Percentiles rank a stretch among this genome's conserved stretches.
Evolutionary conservation across 306 rosid species (phyloP).

Genomic region (apple (Malus domestica)): ASM211411v1 NC_041797.1:72501-73000

Average conservation of each 20-base stretch:
- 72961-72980: background rate
- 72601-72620: background rate
- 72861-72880: background rate
- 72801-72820: background rate
- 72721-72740: background rate
- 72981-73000: background rate
- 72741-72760: background rate
- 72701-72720: background rate
- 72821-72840: background rate
- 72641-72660: background rate
- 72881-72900: background rate
- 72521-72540: background rate
- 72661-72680: background rate
- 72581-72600: background rate
- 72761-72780: background rate
- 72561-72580: background rate
- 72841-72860: background rate
- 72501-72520: too few relatives aligned
- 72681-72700: background rate
- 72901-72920: too few relatives aligned
- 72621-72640: background rate
- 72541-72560: background rate
- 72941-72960: background rate
- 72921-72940: too few relatives aligned
- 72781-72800: background rate